phyloP scores from a whole-genome alignment of 2,329 filamentous ascomycete species.

The Colletotrichum noveboracense region DNA sequence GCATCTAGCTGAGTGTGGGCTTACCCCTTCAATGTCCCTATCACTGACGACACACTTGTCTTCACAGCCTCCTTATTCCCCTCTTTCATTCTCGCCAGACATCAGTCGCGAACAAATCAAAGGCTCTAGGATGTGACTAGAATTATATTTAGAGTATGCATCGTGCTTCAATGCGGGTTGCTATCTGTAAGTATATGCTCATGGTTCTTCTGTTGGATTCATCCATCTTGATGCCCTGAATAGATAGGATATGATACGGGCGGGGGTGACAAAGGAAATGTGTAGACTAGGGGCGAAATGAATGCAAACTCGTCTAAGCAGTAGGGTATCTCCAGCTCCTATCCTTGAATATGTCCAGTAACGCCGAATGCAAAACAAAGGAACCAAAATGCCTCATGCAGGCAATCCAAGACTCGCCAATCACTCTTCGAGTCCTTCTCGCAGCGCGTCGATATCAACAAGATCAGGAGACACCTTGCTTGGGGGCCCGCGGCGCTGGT shows the following conservation, averaged over 20 bases:
- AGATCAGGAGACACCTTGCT: slow-evolving; percentile 61
- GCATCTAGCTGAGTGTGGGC: no score
- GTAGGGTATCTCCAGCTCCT: slow-evolving; percentile 16
- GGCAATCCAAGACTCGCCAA: neutral
- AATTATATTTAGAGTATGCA: slow-evolving; percentile 1
- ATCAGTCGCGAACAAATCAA: neutral
- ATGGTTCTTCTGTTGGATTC: neutral
- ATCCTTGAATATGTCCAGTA: slow-evolving; percentile 1
- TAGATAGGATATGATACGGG: neutral
- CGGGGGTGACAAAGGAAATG: slow-evolving; percentile 1
- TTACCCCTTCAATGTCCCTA: neutral
- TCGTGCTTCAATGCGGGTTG: neutral
- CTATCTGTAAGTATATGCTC: neutral
- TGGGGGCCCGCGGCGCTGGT: slow-evolving; percentile 57
- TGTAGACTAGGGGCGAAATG: neutral
- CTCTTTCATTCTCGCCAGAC: neutral
- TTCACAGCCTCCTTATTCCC: neutral
- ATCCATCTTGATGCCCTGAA: neutral
- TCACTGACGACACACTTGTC: neutral
- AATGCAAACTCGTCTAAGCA: neutral
- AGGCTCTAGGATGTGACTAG: neutral
- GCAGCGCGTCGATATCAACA: slow-evolving; percentile 65
- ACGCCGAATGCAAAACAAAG: neutral
- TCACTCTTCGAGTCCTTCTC: slow-evolving; percentile 57
- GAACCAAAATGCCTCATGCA: neutral